A percentile compares a stretch with the other conserved stretches of the same genome.
These are phyloP conservation scores for Cyanidioschyzon merolae DNA, from an alignment of 23 red algal genomes.

Conservation along the genomic window DNA sequence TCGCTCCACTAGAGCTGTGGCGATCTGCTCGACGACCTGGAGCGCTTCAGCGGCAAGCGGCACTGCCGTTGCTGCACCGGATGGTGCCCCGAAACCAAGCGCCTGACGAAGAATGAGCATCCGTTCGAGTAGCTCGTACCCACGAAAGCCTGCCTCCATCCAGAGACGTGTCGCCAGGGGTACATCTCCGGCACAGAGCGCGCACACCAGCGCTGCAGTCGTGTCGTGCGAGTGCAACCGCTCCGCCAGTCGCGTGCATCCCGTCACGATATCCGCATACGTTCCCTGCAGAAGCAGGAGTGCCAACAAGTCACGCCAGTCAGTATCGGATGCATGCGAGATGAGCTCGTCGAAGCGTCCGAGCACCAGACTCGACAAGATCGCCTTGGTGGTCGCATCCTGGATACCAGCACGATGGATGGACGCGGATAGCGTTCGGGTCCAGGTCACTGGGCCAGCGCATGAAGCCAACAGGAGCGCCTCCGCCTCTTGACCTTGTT, in stretches of 20 bases:
- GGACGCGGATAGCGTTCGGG: constrained; percentile 2
- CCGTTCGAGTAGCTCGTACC: background rate
- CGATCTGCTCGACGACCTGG: background rate
- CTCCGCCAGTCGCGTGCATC: background rate
- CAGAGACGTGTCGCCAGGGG: background rate
- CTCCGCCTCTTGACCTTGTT: constrained; percentile 42
- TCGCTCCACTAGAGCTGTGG: background rate
- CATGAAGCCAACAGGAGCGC: constrained; percentile 62
- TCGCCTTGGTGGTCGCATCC: background rate
- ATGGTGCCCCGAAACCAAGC: background rate
- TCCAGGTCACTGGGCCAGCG: constrained; percentile 55
- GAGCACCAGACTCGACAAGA: background rate
- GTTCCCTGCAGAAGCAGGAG: background rate
- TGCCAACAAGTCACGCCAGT: background rate
- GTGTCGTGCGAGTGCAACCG: background rate
- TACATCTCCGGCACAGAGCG: background rate
- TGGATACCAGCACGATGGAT: background rate
- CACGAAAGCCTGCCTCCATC: background rate
- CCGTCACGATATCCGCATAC: background rate
- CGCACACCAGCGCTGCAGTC: background rate
- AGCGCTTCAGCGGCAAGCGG: background rate
- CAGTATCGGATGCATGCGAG: background rate
- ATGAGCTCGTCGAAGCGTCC: background rate
- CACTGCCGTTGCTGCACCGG: background rate
- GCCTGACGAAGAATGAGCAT: background rate